Base-by-base conservation (phyloP, 1,139 yeast species). In the Yamadazyma spencermartinsiae region DNA sequence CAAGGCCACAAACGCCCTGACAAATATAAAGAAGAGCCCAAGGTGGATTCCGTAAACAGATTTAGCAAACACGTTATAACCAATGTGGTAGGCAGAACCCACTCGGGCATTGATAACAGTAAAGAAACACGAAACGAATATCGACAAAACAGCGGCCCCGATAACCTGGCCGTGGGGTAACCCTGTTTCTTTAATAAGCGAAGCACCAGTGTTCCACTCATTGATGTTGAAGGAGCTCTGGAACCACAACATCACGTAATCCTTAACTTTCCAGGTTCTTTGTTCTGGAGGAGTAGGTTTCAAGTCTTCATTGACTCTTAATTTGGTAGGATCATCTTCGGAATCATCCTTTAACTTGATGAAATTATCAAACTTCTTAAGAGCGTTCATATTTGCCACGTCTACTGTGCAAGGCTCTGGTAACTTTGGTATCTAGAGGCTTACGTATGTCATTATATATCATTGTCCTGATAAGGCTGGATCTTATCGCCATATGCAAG, bases 151-250 rank as follows among this genome's bases (percentile, higher is more conserved):
- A 12, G 41, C 34, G 12, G 48, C 50, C 16, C 50, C 51, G 33
- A 48, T 48, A 14, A 48, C 43, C 16, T 48, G 48, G 4, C 43
- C 44, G 23, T 46, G 43, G 8, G 51, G 50, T 18, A 48, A 39
- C 15, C 46, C 46, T 6, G 50, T 48, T 8, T 35, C 17, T 23
- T 39, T 39, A 16, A 46, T 43, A 15, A 48, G 38, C 12, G 48
- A 40, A 19, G 49, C 48, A 25, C 50, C 52, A 26, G 52, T 41
- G 25, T 48, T 48, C 41, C 43, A 45, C 33, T 48, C 52, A 25
- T 46, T 48, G 26, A 48, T 35, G 33, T 48, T 48, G 23, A 48
- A 39, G 15, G 48, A 37, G 26, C 46, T 40, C 36, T 46, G 50
- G 18, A 48, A 45, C 50, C 50, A 48, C 24, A 48, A 42, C 14